A percentile compares a stretch with the other conserved stretches of the same genome.
These are phyloP conservation scores for Sugiyamaella chiloensis DNA, from an alignment of 805 yeast species.

Conservation along the genomic window DNA sequence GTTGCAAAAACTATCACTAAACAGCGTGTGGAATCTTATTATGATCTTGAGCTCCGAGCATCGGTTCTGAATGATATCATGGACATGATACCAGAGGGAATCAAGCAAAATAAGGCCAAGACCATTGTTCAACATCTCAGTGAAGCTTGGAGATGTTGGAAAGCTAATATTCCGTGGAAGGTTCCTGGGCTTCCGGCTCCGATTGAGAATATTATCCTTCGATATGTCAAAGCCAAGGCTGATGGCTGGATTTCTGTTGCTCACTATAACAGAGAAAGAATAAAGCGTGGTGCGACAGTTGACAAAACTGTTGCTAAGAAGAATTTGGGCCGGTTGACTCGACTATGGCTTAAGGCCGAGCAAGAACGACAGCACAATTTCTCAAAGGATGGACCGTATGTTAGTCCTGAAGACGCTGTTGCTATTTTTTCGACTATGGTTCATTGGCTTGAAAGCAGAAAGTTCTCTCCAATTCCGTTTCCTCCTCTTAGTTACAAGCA, in stretches of 20 bases:
- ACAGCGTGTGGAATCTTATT: constrained; percentile 92
- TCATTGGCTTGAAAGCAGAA: constrained; percentile 82
- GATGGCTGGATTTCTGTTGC: constrained; percentile 96
- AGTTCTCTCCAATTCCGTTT: constrained; percentile 84
- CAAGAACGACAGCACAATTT: constrained; percentile 82
- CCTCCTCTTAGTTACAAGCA: constrained; percentile 91
- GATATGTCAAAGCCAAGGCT: constrained; percentile 91
- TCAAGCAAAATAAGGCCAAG: constrained; percentile 80
- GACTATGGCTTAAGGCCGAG: constrained; percentile 89
- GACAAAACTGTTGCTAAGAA: constrained; percentile 94
- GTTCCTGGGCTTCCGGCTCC: constrained; percentile 96
- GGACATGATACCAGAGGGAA: constrained; percentile 96
- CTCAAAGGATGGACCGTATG: constrained; percentile 82
- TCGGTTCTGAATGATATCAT: constrained; percentile 93
- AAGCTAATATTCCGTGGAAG: constrained; percentile 96
- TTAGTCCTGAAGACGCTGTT: constrained; percentile 85
- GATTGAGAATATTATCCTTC: constrained; percentile 75
- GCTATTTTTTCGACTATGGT: constrained; percentile 83
- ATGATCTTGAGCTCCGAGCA: constrained; percentile 87
- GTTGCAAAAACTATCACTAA: constrained; percentile 92
- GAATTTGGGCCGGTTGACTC: constrained; percentile 84
- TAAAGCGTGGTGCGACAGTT: constrained; percentile 82
- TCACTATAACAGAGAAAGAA: constrained; percentile 85
- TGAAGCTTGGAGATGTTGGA: constrained; percentile 99
- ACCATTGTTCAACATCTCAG: constrained; percentile 88